These are phyloP conservation scores for Serendipita vermifera DNA, from an alignment of 768 basidiomycete genomes.

Conservation along the genomic window DNA sequence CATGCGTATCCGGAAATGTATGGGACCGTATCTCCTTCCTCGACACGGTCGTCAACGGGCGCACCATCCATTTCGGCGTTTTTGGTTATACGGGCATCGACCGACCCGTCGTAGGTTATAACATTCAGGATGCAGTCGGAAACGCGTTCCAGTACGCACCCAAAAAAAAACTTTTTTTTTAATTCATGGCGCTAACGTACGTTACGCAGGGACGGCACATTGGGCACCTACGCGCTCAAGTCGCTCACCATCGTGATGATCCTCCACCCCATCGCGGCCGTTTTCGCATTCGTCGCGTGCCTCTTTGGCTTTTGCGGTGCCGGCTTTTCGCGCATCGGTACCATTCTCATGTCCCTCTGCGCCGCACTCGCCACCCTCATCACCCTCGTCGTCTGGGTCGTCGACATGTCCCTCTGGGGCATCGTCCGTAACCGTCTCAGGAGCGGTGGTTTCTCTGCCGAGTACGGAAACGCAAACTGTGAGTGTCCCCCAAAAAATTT, in stretches of 20 bases:
- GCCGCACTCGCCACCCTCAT: slow-evolving; percentile 52
- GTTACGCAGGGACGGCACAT: slow-evolving; percentile 26
- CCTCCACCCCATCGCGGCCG: slow-evolving; percentile 68
- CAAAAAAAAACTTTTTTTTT: background rate
- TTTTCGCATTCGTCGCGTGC: slow-evolving; percentile 49
- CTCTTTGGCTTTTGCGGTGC: slow-evolving; percentile 57
- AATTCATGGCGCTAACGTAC: slow-evolving; percentile 9
- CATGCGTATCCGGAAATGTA: slow-evolving; percentile 26
- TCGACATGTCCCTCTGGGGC: slow-evolving; percentile 41
- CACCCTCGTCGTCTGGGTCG: slow-evolving; percentile 54
- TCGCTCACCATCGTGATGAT: slow-evolving; percentile 64
- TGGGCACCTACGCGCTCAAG: slow-evolving; percentile 44
- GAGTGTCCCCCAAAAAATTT: background rate
- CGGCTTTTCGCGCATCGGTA: slow-evolving; percentile 51
- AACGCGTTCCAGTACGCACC: slow-evolving; percentile 31
- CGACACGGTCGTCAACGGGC: slow-evolving; percentile 29
- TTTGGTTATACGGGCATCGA: slow-evolving; percentile 60
- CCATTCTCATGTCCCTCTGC: slow-evolving; percentile 62
- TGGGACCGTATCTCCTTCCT: slow-evolving; percentile 64
- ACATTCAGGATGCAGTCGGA: slow-evolving; percentile 24
- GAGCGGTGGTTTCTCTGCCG: slow-evolving; percentile 19
- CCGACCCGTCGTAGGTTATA: slow-evolving; percentile 43
- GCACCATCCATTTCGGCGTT: slow-evolving; percentile 49
- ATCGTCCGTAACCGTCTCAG: slow-evolving; percentile 39
- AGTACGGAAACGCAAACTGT: slow-evolving; percentile 21